phyloP scores from a whole-genome alignment of 2,329 filamentous ascomycete species.

The Tolypocladium paradoxum region DNA sequence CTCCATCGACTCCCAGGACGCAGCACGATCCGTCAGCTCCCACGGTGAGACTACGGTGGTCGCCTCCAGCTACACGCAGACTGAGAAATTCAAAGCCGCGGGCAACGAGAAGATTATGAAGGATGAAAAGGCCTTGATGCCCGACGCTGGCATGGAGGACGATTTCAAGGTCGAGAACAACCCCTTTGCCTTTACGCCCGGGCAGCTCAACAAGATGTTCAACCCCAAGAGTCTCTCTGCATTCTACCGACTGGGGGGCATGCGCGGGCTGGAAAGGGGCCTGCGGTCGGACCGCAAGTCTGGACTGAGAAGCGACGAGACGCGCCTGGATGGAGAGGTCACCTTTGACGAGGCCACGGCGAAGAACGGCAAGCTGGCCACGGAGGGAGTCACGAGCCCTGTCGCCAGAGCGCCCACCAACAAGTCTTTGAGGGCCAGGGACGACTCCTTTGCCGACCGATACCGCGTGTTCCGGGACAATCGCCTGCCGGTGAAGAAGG shows the following conservation, averaged over 20 bases:
- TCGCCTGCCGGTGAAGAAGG: constrained; percentile 60
- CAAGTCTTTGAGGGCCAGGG: constrained; percentile 3
- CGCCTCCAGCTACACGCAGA: constrained; percentile 30
- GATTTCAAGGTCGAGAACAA: constrained; percentile 72
- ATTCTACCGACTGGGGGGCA: constrained; percentile 69
- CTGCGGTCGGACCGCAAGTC: constrained; percentile 60
- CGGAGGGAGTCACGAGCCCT: constrained; percentile 15
- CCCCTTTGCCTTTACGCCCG: constrained; percentile 75
- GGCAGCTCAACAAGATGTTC: constrained; percentile 75
- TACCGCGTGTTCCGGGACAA: constrained; percentile 65
- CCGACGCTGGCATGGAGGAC: constrained; percentile 63
- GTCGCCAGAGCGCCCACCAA: constrained; percentile 2
- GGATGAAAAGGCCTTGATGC: constrained; percentile 58
- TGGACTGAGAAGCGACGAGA: constrained; percentile 71
- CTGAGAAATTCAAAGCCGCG: constrained; percentile 27
- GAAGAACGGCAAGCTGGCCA: constrained; percentile 20
- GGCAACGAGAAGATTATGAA: constrained; percentile 48
- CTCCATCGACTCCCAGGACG: constrained; percentile 58
- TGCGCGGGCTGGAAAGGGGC: constrained; percentile 69
- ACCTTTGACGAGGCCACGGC: constrained; percentile 60
- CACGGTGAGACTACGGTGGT: constrained; percentile 54
- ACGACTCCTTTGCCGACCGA: constrained; percentile 46
- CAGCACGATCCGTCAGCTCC: constrained; percentile 45
- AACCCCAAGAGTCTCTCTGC: constrained; percentile 81
- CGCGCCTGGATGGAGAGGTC: constrained; percentile 50